Conservation (phyloP, 768 basidiomycete genomes). For the Royoungia palumana region DNA sequence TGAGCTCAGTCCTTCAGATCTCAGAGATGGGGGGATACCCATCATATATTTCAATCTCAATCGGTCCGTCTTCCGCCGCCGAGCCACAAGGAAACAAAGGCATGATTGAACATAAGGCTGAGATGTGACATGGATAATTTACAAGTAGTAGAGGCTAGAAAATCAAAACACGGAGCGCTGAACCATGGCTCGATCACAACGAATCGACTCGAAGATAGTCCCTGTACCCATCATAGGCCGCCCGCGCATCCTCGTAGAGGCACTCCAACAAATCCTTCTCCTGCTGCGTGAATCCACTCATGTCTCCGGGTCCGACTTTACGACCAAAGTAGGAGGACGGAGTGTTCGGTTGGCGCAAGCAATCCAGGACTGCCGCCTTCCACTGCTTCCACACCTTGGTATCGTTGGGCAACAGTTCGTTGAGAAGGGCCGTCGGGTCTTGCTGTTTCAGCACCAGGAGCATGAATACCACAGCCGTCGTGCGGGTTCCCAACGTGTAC, state of each 20-base stretch:
- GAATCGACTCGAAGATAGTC: slow-evolving; percentile 4
- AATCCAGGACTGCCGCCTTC: slow-evolving; percentile 14
- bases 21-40: too few species aligned
- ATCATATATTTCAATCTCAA: too few species aligned
- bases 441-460: slow-evolving; percentile 9
- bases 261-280: slow-evolving; percentile 8
- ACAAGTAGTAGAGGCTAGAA: too few species aligned
- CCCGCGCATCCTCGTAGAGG: slow-evolving; percentile 13
- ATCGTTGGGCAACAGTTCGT: slow-evolving; percentile 21
- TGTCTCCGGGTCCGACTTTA: neutral
- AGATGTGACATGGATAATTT: too few species aligned
- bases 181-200: slow-evolving; percentile 1
- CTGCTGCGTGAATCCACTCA: slow-evolving; percentile 6
- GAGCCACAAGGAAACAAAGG: too few species aligned
- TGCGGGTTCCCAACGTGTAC: slow-evolving; percentile 16
- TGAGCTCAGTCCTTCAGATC: too few species aligned
- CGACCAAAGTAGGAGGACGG: neutral
- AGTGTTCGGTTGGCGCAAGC: neutral
- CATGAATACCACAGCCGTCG: slow-evolving; percentile 14
- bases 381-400: slow-evolving; percentile 21
- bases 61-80: too few species aligned
- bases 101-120: too few species aligned
- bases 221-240: slow-evolving; percentile 12
- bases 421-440: slow-evolving; percentile 8
- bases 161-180: too few species aligned